Evolutionary conservation across 331 rosid genomes (phyloP).

Genomic region (Stylosanthes scabra): DNA sequence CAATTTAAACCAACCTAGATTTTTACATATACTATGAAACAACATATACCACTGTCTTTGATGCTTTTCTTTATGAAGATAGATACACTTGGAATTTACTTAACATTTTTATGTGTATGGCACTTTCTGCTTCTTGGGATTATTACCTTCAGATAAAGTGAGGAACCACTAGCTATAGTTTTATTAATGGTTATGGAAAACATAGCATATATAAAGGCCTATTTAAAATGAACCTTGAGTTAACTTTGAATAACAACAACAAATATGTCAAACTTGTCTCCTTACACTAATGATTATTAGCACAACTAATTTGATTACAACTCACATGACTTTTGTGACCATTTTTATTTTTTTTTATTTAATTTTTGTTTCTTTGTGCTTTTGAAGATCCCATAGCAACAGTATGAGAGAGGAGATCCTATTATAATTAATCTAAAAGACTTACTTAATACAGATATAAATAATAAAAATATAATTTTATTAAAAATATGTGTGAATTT

Average conservation of each 20-base stretch:
- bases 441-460: no score
- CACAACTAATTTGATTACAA: slow-evolving; percentile 39
- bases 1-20: no score
- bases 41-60: neutral
- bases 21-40: neutral
- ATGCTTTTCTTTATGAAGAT: slow-evolving; percentile 7
- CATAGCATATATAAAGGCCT: slow-evolving; percentile 34
- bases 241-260: slow-evolving; percentile 30
- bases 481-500: no score
- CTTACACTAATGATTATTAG: slow-evolving; percentile 41
- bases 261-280: slow-evolving; percentile 40
- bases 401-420: slow-evolving; percentile 29
- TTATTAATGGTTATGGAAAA: slow-evolving; percentile 27
- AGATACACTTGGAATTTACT: neutral
- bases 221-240: slow-evolving; percentile 40
- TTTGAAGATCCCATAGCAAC: slow-evolving; percentile 37
- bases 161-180: slow-evolving; percentile 1
- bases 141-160: slow-evolving; percentile 38
- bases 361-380: slow-evolving; percentile 3
- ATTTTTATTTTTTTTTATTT: neutral
- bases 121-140: slow-evolving; percentile 37
- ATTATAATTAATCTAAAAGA: no score
- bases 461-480: no score
- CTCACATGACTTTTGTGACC: slow-evolving; percentile 40
- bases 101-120: neutral